Conservation (phyloP, 257 asterid species). For the Thymus quinquecostatus region DNA sequence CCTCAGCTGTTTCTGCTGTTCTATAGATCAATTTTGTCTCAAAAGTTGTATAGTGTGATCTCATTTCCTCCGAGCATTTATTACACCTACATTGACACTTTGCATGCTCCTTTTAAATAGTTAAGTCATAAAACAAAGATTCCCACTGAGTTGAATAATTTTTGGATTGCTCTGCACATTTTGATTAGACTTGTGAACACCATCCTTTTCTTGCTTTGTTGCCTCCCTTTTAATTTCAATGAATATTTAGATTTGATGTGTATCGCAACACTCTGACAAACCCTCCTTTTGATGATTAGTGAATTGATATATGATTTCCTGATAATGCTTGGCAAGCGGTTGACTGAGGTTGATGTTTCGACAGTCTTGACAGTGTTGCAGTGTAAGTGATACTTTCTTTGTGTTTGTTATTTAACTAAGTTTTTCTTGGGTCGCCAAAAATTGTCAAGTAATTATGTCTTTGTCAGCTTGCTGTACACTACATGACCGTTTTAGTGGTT, state of each 20-base stretch:
- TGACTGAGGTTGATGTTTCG: constrained; percentile 95
- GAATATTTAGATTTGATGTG: constrained; percentile 2
- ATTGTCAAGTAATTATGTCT: no score
- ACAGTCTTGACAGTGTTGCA: constrained; percentile 79
- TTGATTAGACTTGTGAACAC: background rate
- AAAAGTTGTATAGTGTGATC: constrained; percentile 1
- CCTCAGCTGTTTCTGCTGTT: constrained; percentile 1
- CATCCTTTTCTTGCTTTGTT: background rate
- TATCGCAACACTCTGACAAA: constrained; percentile 24
- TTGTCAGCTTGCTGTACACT: no score
- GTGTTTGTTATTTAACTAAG: constrained; percentile 12
- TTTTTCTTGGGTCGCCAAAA: background rate
- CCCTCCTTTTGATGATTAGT: constrained; percentile 47
- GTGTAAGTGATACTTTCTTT: constrained; percentile 50
- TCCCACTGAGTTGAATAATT: constrained; percentile 5
- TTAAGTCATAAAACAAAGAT: background rate
- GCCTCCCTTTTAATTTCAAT: background rate
- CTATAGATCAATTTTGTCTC: background rate
- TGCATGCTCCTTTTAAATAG: background rate
- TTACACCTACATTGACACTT: background rate
- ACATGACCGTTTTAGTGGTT: background rate
- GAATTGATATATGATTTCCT: constrained; percentile 92
- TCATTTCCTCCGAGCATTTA: background rate
- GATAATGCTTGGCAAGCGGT: constrained; percentile 80
- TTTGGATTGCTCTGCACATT: background rate